phyloP scores from a whole-genome alignment of 2,329 filamentous ascomycete genomes.

The Cercospora sp. region DNA sequence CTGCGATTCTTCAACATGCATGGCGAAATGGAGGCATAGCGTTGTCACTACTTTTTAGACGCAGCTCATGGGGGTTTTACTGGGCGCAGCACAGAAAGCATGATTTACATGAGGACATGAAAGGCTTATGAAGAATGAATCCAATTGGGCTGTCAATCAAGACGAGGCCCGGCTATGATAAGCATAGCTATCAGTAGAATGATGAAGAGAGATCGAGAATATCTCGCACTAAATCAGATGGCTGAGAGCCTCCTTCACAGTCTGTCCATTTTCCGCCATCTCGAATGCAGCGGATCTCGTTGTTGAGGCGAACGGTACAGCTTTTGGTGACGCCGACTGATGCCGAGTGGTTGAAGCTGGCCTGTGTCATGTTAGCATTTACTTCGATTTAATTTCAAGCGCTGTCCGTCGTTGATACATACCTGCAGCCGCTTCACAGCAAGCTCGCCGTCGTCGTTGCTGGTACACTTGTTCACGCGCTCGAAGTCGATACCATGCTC shows the following conservation, averaged over 20 bases:
- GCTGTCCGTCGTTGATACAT: too few species aligned
- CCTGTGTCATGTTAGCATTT: constrained; percentile 42
- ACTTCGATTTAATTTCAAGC: not conserved
- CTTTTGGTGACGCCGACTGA: constrained; percentile 49
- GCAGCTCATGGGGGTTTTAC: not conserved
- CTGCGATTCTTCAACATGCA: constrained; percentile 14
- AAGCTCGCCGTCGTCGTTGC: constrained; percentile 70
- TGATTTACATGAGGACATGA: constrained; percentile 20
- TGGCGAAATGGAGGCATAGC: constrained; percentile 17
- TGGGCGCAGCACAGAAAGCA: constrained; percentile 9
- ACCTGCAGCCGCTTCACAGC: constrained; percentile 53
- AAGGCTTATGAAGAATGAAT: constrained; percentile 1
- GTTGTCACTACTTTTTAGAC: constrained; percentile 2
- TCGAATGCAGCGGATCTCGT: constrained; percentile 78
- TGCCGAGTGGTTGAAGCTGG: constrained; percentile 65
- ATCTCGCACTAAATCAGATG: constrained; percentile 73
- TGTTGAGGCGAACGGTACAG: constrained; percentile 63
- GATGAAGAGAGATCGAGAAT: constrained; percentile 47
- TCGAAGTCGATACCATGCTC: constrained; percentile 87
- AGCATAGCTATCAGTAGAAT: constrained; percentile 13
- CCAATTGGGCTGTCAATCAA: not conserved
- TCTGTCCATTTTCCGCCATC: constrained; percentile 78
- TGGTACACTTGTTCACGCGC: constrained; percentile 77
- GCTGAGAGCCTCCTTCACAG: constrained; percentile 67
- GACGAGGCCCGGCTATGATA: not conserved